Evolutionary conservation across 768 basidiomycete species (phyloP).

Genomic region (Rubroboletus satanas): DNA sequence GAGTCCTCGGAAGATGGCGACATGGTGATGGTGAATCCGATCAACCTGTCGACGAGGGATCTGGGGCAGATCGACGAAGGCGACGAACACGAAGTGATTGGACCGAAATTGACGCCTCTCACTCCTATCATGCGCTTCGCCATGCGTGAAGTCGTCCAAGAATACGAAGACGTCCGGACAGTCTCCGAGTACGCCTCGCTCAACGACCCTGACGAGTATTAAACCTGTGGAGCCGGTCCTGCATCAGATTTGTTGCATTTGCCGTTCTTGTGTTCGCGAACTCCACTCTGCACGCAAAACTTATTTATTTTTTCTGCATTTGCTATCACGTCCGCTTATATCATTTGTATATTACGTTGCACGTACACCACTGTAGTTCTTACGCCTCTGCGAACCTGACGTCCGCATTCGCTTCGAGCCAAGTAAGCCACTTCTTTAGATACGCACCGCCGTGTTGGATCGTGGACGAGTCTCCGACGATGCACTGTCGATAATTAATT

Average conservation of each 20-base stretch:
- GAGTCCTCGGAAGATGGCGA: slow-evolving; percentile 44
- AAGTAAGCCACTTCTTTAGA: slow-evolving; percentile 85
- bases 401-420: slow-evolving; percentile 89
- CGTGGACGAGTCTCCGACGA: slow-evolving; percentile 93
- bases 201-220: slow-evolving; percentile 68
- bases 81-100: slow-evolving; percentile 54
- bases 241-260: neutral
- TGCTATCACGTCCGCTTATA: neutral
- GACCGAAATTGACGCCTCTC: slow-evolving; percentile 71
- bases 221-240: slow-evolving; percentile 9
- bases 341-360: slow-evolving; percentile 7
- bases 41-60: slow-evolving; percentile 39
- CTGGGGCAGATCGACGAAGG: slow-evolving; percentile 47
- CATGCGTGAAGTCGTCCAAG: slow-evolving; percentile 79
- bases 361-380: neutral
- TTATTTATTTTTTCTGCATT: slow-evolving; percentile 14
- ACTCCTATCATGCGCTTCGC: slow-evolving; percentile 82
- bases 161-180: slow-evolving; percentile 74
- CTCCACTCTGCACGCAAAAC: neutral
- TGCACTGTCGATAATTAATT: slow-evolving; percentile 49
- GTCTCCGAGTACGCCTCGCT: slow-evolving; percentile 78
- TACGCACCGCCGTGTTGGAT: slow-evolving; percentile 80
- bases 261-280: neutral
- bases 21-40: slow-evolving; percentile 41
- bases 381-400: slow-evolving; percentile 73